Conservation (phyloP, 768 basidiomycete genomes). For the Amanita subjunquillea region DNA sequence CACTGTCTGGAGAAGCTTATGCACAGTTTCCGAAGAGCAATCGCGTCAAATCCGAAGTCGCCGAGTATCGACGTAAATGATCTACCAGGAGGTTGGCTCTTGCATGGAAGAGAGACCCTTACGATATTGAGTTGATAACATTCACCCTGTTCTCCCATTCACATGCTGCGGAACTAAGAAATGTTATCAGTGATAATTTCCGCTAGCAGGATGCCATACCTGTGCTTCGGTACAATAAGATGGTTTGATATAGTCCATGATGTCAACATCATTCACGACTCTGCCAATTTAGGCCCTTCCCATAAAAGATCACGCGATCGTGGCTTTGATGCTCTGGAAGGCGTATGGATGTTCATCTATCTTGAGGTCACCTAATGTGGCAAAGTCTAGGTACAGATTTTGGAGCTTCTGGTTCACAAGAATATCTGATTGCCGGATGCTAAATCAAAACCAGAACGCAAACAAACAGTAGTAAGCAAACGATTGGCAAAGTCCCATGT, state of each 20-base stretch:
- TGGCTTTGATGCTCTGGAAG: constrained; percentile 98
- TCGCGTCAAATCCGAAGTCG: neutral
- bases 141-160: constrained; percentile 99
- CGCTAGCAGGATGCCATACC: constrained; percentile 28
- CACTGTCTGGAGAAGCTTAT: constrained; percentile 29
- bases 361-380: constrained; percentile 93
- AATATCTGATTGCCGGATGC: constrained; percentile 48
- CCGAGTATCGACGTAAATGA: neutral
- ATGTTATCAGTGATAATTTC: neutral
- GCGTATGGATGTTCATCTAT: constrained; percentile 96
- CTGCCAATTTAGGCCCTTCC: constrained; percentile 82
- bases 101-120: constrained; percentile 16
- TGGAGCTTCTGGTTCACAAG: constrained; percentile 97
- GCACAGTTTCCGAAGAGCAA: constrained; percentile 26
- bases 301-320: constrained; percentile 97
- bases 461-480: neutral
- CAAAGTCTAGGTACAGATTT: constrained; percentile 94
- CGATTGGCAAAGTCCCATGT: neutral
- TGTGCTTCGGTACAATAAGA: constrained; percentile 93
- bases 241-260: constrained; percentile 97
- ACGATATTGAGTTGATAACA: constrained; percentile 77
- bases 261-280: constrained; percentile 92
- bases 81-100: constrained; percentile 29
- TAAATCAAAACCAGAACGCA: neutral
- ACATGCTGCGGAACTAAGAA: constrained; percentile 87